These are phyloP conservation scores for Fusarium sp. DNA, from an alignment of 2,329 filamentous ascomycete genomes.

Conservation along the genomic window DNA sequence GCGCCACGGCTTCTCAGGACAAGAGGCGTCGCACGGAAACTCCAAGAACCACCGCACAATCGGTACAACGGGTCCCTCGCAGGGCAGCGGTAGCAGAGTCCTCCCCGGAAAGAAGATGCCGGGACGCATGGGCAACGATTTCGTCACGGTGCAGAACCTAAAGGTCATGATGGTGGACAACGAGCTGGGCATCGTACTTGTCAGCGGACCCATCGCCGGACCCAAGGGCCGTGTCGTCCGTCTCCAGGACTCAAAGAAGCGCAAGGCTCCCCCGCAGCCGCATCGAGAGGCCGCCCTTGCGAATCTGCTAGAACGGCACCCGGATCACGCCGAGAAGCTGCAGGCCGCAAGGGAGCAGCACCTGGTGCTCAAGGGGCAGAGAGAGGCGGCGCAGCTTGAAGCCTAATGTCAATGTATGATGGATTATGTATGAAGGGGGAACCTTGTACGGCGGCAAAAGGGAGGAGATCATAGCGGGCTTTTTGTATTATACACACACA, in stretches of 20 bases:
- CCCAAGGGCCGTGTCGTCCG: constrained; percentile 88
- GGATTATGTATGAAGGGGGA: constrained; percentile 44
- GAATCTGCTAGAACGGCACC: constrained; percentile 60
- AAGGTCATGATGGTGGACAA: constrained; percentile 89
- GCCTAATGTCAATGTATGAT: constrained; percentile 29
- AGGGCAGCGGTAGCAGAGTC: constrained; percentile 93
- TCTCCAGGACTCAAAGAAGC: constrained; percentile 92
- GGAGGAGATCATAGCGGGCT: constrained; percentile 47
- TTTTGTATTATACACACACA: constrained; percentile 57
- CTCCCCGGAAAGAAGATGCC: constrained; percentile 98
- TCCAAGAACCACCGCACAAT: constrained; percentile 93
- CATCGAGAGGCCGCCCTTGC: constrained; percentile 61
- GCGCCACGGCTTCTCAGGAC: constrained; percentile 88
- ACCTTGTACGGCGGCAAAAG: constrained; percentile 36
- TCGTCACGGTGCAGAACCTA: constrained; percentile 91
- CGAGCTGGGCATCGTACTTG: constrained; percentile 87
- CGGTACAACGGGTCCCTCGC: constrained; percentile 88
- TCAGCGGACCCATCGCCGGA: constrained; percentile 88
- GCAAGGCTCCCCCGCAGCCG: constrained; percentile 67
- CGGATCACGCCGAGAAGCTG: constrained; percentile 59
- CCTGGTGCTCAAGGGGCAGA: constrained; percentile 65
- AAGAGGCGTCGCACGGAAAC: constrained; percentile 94
- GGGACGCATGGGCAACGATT: constrained; percentile 91
- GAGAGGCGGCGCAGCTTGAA: constrained; percentile 46
- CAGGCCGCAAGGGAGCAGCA: constrained; percentile 63